Conservation (phyloP, 2,329 filamentous ascomycete genomes). For the Cladosporium sp. region DNA sequence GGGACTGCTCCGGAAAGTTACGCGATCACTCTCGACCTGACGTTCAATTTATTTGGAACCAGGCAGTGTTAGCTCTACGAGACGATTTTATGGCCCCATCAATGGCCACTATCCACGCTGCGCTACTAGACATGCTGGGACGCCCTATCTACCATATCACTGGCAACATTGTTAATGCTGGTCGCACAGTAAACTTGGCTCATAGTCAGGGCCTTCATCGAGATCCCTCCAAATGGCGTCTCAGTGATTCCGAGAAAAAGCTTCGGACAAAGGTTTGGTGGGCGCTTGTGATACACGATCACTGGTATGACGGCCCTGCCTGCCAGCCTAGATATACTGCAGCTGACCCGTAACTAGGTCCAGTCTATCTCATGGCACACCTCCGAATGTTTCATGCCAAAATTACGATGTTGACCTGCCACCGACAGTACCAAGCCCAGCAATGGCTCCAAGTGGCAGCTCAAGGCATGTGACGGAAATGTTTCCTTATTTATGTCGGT, state of each 20-base stretch:
- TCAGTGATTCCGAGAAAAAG: slow-evolving; percentile 54
- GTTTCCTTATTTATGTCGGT: slow-evolving; percentile 55
- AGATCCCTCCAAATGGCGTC: slow-evolving; percentile 56
- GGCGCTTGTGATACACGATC: slow-evolving; percentile 59
- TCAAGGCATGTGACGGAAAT: slow-evolving; percentile 25
- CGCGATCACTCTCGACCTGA: slow-evolving; percentile 43
- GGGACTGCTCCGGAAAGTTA: slow-evolving; percentile 41
- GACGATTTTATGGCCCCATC: slow-evolving; percentile 48
- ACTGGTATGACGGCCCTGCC: slow-evolving; percentile 43
- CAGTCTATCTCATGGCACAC: slow-evolving; percentile 58
- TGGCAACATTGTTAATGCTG: slow-evolving; percentile 56
- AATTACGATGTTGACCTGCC: slow-evolving; percentile 56
- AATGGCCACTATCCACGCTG: slow-evolving; percentile 43
- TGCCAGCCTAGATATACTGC: neutral
- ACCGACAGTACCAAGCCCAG: slow-evolving; percentile 36
- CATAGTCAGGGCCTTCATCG: slow-evolving; percentile 60
- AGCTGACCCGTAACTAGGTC: slow-evolving; percentile 41
- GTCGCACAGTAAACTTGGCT: slow-evolving; percentile 56
- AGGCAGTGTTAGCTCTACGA: slow-evolving; percentile 44
- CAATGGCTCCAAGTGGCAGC: slow-evolving; percentile 28
- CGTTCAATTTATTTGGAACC: slow-evolving; percentile 45
- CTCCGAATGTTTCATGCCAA: slow-evolving; percentile 54
- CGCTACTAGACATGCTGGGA: slow-evolving; percentile 45
- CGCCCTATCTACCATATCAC: slow-evolving; percentile 45
- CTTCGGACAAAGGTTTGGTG: slow-evolving; percentile 58